phyloP scores from a whole-genome alignment of 768 basidiomycete genomes.

The Kwoniella heveanensis region DNA sequence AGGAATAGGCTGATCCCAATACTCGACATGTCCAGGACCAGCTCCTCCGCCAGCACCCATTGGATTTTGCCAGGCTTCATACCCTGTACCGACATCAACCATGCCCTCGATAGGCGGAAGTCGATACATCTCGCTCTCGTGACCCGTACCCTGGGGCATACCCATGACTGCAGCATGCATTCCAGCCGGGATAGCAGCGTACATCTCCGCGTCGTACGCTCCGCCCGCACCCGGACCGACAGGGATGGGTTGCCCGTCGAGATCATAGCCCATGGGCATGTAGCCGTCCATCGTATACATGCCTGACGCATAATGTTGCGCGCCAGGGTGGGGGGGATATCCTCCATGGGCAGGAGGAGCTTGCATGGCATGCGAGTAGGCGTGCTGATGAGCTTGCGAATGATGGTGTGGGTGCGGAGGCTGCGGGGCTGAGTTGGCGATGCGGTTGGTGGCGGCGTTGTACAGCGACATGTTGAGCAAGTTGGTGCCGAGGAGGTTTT shows the following conservation, averaged over 20 bases:
- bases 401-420: conserved; percentile 13
- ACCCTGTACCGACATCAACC: conserved; percentile 10
- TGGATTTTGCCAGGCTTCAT: conserved; percentile 14
- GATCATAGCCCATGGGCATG: conserved; percentile 38
- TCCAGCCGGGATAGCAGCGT: background rate
- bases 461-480: conserved; percentile 43
- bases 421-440: conserved; percentile 18
- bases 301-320: conserved; percentile 2
- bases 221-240: background rate
- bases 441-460: conserved; percentile 27
- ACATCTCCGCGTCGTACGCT: conserved; percentile 11
- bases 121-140: conserved; percentile 34
- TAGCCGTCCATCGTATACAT: conserved; percentile 19
- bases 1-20: conserved; percentile 17
- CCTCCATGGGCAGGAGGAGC: background rate
- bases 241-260: conserved; percentile 30
- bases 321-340: background rate
- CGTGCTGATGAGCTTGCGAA: conserved; percentile 8
- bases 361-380: conserved; percentile 23
- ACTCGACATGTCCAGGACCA: conserved; percentile 6
- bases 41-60: background rate
- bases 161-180: background rate
- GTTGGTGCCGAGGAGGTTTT: conserved; percentile 51
- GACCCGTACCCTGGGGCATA: background rate
- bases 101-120: conserved; percentile 38